These are phyloP conservation scores for Volvox reticuliferus DNA, from an alignment of 139 green algal species.

Conservation along the genomic window DNA sequence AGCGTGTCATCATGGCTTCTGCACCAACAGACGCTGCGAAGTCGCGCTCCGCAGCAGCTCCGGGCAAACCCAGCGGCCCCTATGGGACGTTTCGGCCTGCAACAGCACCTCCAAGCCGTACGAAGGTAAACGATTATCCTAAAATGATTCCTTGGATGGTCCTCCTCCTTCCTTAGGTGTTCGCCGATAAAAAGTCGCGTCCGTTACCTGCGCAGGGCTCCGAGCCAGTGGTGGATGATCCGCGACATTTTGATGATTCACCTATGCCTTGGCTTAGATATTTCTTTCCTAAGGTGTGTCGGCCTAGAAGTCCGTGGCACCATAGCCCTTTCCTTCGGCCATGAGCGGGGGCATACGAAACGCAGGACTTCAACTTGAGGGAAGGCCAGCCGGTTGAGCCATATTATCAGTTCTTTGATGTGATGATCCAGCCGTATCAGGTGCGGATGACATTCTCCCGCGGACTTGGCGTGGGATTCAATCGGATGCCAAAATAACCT, in stretches of 20 bases:
- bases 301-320: background rate
- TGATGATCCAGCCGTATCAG: slow-evolving; percentile 27
- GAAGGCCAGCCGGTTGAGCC: slow-evolving; percentile 48
- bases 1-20: background rate
- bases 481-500: no score
- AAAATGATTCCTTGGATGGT: background rate
- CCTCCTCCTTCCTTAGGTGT: background rate
- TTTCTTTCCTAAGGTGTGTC: slow-evolving; percentile 57
- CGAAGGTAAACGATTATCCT: background rate
- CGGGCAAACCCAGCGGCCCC: background rate
- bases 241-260: slow-evolving; percentile 2
- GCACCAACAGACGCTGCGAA: background rate
- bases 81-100: slow-evolving; percentile 17
- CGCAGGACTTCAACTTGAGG: slow-evolving; percentile 60
- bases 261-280: slow-evolving; percentile 57
- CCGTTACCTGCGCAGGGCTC: background rate
- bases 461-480: no score
- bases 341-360: background rate
- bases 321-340: no score
- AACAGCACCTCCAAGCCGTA: background rate
- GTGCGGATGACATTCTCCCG: background rate
- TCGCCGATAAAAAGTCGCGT: background rate
- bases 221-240: background rate
- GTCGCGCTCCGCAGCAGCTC: background rate
- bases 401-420: slow-evolving; percentile 63